Base-by-base conservation (phyloP, 202 grass and related monocot species). In the Cymbopogon flexuosus region DNA sequence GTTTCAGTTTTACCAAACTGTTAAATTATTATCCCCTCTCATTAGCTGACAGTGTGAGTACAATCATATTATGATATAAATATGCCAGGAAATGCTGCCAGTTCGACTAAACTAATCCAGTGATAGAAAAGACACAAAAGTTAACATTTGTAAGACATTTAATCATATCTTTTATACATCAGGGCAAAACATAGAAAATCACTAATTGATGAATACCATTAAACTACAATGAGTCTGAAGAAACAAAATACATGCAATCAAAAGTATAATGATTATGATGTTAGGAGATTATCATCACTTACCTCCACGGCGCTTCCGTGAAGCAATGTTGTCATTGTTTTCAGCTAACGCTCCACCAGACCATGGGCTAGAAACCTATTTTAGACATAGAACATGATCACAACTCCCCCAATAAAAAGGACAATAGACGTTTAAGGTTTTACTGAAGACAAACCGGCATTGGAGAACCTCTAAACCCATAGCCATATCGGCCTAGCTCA, bases 221-320 rank as follows among this genome's bases (percentile, higher is more conserved):
- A 41, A 79, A 57, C 13, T 72, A 54, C 9, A 27, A 27, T 3
- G 35, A 30, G 23, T 31, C 27, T 56, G n/a, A 9, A 10, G 51
- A 65, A 71, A 46, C 14, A 70, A 10, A 70, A 75, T 13, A 75
- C 2, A 76, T 23, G 75, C 18, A 19, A 56, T 77, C 77, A 59
- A 66, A 84, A 45, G 1, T 54, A 73, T 10, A 82, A 68, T 34
- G 9, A 33, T 33, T 1, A 27, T 27, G 27, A 52, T 34, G 36
- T 41, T 52, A 31, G 4, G 6, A 41, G 43, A 35, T 7, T 47
- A 47, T 35, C 65, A 47, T 35, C 65, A 61, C 6, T 86, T 86
- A 97, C 94, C 94, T 89, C 94, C 94, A 62, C 94, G 86, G 2
- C 92, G 91, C 81, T 97, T 97, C 43, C 92, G 84, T 79, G 86